Percentiles rank a stretch among this genome's conserved stretches.
Conservation (phyloP, 768 basidiomycete species). For the Gymnopilus junonius region DNA sequence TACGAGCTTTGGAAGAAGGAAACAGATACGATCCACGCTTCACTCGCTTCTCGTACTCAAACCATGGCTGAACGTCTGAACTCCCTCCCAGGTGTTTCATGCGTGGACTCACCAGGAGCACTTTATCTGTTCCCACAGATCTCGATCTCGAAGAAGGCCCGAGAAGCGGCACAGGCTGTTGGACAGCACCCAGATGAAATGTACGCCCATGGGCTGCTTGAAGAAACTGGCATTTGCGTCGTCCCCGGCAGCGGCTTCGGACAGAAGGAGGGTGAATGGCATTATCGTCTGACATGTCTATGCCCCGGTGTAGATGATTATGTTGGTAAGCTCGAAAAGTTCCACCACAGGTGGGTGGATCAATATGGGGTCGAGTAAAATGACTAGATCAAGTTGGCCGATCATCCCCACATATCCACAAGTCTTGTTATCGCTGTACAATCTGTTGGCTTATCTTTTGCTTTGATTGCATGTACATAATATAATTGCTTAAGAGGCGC, state of each 20-base stretch:
- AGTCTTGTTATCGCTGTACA: not conserved
- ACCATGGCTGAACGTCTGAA: constrained; percentile 84
- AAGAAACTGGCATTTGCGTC: constrained; percentile 91
- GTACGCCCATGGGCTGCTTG: constrained; percentile 84
- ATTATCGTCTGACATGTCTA: constrained; percentile 92
- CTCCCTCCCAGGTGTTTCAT: constrained; percentile 83
- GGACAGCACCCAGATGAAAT: constrained; percentile 89
- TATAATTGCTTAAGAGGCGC: not conserved
- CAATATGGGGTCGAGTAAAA: constrained; percentile 31
- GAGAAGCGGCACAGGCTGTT: constrained; percentile 68
- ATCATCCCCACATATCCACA: not conserved
- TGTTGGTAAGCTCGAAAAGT: constrained; percentile 75
- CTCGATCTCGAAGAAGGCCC: constrained; percentile 70
- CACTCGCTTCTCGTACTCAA: constrained; percentile 69
- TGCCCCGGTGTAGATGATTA: constrained; percentile 96
- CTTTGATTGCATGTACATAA: not conserved
- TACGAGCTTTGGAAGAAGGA: constrained; percentile 85
- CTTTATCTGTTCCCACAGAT: constrained; percentile 93
- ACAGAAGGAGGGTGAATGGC: constrained; percentile 87
- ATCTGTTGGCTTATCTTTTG: not conserved
- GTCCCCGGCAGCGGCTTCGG: constrained; percentile 96
- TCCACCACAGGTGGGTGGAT: constrained; percentile 39
- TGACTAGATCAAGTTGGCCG: not conserved
- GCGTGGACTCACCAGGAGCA: constrained; percentile 89
- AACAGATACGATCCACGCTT: constrained; percentile 78